These are phyloP conservation scores for Agastache rugosa DNA, from an alignment of 257 asterid genomes.

Conservation along the genomic window DNA sequence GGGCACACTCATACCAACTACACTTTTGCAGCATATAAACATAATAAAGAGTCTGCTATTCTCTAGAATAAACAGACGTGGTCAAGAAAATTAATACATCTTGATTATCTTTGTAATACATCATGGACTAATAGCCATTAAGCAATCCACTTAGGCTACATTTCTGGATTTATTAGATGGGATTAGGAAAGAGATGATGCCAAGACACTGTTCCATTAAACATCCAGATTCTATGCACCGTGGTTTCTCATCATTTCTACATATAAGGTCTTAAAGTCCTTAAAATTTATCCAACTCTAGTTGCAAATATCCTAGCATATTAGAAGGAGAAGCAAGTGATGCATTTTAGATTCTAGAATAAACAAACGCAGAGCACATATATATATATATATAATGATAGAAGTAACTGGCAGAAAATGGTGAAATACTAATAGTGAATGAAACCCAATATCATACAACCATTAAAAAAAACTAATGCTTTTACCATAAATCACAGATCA, in stretches of 20 bases:
- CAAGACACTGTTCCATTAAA: not conserved
- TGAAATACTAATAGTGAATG: not conserved
- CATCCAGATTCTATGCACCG: not conserved
- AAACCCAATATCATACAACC: not conserved
- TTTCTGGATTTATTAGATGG: not conserved
- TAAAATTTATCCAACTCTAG: not conserved
- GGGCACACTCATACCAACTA: not conserved
- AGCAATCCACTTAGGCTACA: not conserved
- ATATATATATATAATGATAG: not conserved
- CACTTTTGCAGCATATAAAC: constrained; percentile 3
- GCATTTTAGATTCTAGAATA: not conserved
- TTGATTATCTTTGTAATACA: not conserved
- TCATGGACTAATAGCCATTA: not conserved
- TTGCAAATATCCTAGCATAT: not conserved
- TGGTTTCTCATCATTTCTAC: constrained; percentile 2
- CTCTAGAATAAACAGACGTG: not conserved
- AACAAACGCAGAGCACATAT: not conserved
- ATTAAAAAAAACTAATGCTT: constrained; percentile 1
- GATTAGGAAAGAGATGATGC: not conserved
- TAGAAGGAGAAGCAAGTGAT: constrained; percentile 18
- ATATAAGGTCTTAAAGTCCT: not conserved
- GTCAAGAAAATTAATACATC: not conserved
- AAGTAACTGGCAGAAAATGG: not conserved
- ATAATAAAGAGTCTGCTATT: not conserved
- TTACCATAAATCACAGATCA: constrained; percentile 6